Evolutionary conservation across 2,329 filamentous ascomycete genomes (phyloP), one percentile per base, ranked within the genome.

Genomic region (Colletotrichum melonis): DNA sequence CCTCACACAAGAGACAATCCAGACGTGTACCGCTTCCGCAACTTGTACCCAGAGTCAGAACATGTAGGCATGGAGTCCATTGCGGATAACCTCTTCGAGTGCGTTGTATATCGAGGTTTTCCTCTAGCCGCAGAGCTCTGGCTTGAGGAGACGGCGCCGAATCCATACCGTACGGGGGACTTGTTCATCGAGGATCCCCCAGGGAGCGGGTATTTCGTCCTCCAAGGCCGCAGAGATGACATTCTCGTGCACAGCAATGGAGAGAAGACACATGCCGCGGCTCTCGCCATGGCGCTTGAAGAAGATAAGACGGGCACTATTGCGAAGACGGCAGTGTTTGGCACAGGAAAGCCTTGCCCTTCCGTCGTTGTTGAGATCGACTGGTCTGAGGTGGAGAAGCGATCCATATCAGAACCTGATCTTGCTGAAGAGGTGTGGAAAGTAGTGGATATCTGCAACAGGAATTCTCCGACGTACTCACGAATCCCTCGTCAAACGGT

Each of bases 1-100:
- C 69, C 69, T 2, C 69, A 72, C 22, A 72, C 69, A 9, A 69
- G 32, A 32, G 69, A 72, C 9, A 72, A 69, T 12, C 69, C 58
- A 2, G 65, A 72, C 19, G 69, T 72, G 3, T 72, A 72, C 28
- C 69, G 69, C 16, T 72, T 72, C 9, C 58, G 69, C 1, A 72
- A 69, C 16, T 58, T 72, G 1, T 72, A 72, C 58, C 69, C 69
- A 2, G 69, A 63, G 3, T 72, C 69, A 6, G 6, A 65, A 0
- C 22, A 69, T 4, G 65, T 72, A 3, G 54, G 57, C 1, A 69
- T 72, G 69, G 69, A 72, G 1, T 1, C 65, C 8, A 5, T 72
- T 22, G 69, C 58, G 1, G 69, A 72, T 5, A 56, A 64, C 3
- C 28, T 72, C 1, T 68, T 68, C 28, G 69, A 72, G 56, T 72